Conservation (phyloP, 148 eudicot species). For the Selenicereus undatus region DNA sequence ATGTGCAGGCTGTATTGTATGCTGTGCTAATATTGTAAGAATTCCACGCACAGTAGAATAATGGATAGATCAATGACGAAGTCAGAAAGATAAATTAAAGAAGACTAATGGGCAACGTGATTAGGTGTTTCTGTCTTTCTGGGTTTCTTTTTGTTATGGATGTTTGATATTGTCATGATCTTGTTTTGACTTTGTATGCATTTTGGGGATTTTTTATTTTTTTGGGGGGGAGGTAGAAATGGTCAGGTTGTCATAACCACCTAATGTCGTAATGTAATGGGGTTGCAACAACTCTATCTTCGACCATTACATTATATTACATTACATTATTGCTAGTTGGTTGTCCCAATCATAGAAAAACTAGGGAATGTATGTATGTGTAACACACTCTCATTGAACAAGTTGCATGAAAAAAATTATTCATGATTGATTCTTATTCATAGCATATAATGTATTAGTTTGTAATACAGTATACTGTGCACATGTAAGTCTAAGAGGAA, state of each 20-base stretch:
- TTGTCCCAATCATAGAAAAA: background rate
- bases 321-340: background rate
- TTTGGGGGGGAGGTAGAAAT: background rate
- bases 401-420: background rate
- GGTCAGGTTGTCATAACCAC: constrained; percentile 29
- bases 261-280: constrained; percentile 16
- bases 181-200: constrained; percentile 11
- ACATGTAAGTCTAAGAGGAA: no score
- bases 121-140: constrained; percentile 8
- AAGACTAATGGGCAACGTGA: constrained; percentile 6
- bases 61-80: background rate
- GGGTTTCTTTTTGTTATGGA: constrained; percentile 9
- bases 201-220: background rate
- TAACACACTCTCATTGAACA: background rate
- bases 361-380: background rate
- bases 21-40: background rate
- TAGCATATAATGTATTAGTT: no score
- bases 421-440: no score
- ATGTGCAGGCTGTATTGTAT: background rate
- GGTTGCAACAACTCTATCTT: constrained; percentile 24
- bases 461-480: no score
- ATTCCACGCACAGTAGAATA: background rate
- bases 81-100: background rate
- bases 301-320: background rate
- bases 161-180: constrained; percentile 2